Conservation (phyloP, 805 yeast species). For the Nematodospora valgi region DNA sequence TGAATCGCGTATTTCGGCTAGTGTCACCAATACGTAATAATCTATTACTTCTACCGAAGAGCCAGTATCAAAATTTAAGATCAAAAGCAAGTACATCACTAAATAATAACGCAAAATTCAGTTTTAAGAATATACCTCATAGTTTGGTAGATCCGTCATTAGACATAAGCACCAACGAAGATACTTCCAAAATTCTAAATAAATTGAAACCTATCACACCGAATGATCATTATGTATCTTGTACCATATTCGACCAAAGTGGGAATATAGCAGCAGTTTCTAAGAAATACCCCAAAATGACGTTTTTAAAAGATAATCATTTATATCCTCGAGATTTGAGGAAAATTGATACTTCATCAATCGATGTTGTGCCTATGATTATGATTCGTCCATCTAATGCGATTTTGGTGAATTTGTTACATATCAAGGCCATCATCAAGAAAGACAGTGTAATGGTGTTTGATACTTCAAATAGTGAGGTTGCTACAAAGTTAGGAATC, state of each 20-base stretch:
- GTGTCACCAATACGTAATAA: too few relatives aligned
- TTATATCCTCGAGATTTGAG: constrained; percentile 84
- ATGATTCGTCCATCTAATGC: constrained; percentile 72
- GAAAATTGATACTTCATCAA: constrained; percentile 69
- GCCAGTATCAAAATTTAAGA: too few relatives aligned
- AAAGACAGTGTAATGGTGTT: constrained; percentile 77
- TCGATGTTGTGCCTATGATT: constrained; percentile 86
- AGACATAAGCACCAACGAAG: too few relatives aligned
- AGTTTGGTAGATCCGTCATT: background rate
- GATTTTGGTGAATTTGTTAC: constrained; percentile 76
- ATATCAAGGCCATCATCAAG: constrained; percentile 86
- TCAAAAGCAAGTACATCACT: too few relatives aligned
- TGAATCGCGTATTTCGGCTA: too few relatives aligned
- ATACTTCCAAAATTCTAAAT: constrained; percentile 1
- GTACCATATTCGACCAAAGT: constrained; percentile 71
- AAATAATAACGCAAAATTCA: too few relatives aligned
- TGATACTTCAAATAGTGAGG: constrained; percentile 67
- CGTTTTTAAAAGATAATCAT: constrained; percentile 65
- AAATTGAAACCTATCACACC: constrained; percentile 43
- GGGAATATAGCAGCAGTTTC: constrained; percentile 74
- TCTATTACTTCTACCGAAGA: too few relatives aligned
- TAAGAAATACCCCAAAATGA: constrained; percentile 68
- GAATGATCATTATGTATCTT: constrained; percentile 56
- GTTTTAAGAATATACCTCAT: background rate
- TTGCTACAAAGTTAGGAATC: constrained; percentile 68